phyloP scores from a whole-genome alignment of 1,139 yeast species.

The Scheffersomyces segobiensis region DNA sequence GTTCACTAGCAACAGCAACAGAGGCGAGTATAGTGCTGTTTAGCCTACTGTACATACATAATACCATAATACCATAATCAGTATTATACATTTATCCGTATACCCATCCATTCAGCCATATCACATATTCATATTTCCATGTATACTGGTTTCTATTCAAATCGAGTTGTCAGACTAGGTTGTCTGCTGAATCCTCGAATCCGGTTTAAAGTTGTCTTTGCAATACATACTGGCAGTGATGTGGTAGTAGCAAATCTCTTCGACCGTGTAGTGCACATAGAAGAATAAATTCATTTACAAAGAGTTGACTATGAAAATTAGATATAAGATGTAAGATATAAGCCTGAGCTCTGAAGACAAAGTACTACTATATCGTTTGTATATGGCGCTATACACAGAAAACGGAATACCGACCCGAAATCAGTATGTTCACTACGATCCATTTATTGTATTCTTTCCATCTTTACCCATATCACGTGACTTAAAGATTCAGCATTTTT shows the following conservation, averaged over 20 bases:
- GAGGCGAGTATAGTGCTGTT: constrained; percentile 94
- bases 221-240: neutral
- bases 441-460: neutral
- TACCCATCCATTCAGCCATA: neutral
- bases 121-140: neutral
- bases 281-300: too few relatives aligned
- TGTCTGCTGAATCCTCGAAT: neutral
- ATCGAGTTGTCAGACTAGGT: neutral
- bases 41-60: constrained; percentile 23
- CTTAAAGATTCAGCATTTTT: constrained; percentile 1
- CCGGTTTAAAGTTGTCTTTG: neutral
- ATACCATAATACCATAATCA: neutral
- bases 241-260: neutral
- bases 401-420: neutral
- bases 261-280: neutral
- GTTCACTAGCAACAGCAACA: constrained; percentile 63
- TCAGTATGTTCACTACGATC: neutral
- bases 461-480: constrained; percentile 2
- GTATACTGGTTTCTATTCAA: too few relatives aligned
- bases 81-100: neutral
- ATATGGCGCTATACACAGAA: neutral
- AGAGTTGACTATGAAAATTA: neutral
- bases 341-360: neutral
- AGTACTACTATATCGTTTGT: neutral
- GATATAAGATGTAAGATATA: neutral